Evolutionary conservation across 179 eudicot genomes (phyloP), one percentile per base, ranked within the genome.

Genomic region (Spergularia azorica): DNA sequence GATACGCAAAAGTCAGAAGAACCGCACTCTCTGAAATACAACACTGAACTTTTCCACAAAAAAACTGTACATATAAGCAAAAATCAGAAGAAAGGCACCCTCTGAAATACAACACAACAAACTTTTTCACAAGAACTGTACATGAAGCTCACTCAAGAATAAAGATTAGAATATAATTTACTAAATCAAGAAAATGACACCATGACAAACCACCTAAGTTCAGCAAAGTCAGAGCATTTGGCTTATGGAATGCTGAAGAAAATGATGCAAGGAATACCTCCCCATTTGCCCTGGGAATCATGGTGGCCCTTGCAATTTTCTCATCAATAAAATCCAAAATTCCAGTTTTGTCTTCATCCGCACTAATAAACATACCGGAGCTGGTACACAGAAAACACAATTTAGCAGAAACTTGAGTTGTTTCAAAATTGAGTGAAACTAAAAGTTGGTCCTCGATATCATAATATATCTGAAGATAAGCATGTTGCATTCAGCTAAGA

Each of bases 291-390:
- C 88, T 85, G 68, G 98, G 96, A 80, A 92, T 88, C 97, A 90
- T 89, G n/a, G 98, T 87, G 65, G 89, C 98, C 88, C 88, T 90
- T 70, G 95, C 90, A 83, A 94, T 92, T 86, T 92, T 94, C 79
- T 84, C 87, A 88, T 94, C 98, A 74, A 94, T 87, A 62, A 81
- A 80, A 78, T 87, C 97, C 88, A 94, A 82, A 72, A 87, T 77
- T 82, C 98, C 97, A 69, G 91, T 92, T 86, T 88, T 88, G 83
- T 94, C 98, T 84, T 94, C 96, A 61, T 87, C 89, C 81, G 97
- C 88, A 75, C 96, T 88, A 17, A 94, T 87, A 83, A 94, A 94
- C 92, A 85, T 92, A 52, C 98, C 98, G 79, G 98, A 92, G 76
- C 98, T 94, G 83, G 79, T 79, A 69, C 65, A 76, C 76, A n/a